phyloP scores from a whole-genome alignment of 208 protist genomes.

The Wallacemonas sp. region DNA sequence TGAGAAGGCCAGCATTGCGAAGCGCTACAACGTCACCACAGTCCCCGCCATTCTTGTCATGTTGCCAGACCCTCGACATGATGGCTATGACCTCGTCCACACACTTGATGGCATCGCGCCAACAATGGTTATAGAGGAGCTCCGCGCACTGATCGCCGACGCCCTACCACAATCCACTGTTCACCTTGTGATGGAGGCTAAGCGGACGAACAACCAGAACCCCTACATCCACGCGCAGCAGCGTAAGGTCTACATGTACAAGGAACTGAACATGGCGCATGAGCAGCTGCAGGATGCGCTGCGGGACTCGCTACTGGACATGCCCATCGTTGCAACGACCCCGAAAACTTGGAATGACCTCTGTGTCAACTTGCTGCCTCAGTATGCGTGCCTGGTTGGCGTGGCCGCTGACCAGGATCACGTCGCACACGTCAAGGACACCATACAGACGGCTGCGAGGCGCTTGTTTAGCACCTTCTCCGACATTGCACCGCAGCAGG shows the following conservation, averaged over 20 bases:
- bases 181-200: not conserved
- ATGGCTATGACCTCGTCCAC: constrained; percentile 21
- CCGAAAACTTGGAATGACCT: too few relatives aligned
- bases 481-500: not conserved
- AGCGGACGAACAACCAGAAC: not conserved
- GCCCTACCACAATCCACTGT: constrained; percentile 8
- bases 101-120: constrained; percentile 11
- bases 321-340: too few relatives aligned
- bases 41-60: constrained; percentile 39
- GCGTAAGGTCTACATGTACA: too few relatives aligned
- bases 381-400: too few relatives aligned
- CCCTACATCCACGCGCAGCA: not conserved
- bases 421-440: too few relatives aligned
- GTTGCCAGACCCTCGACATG: constrained; percentile 11
- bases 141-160: constrained; percentile 16
- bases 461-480: too few relatives aligned
- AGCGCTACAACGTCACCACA: constrained; percentile 37
- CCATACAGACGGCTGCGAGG: too few relatives aligned
- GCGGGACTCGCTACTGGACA: too few relatives aligned
- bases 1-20: constrained; percentile 19
- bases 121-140: constrained; percentile 2
- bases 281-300: too few relatives aligned
- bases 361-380: too few relatives aligned
- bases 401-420: too few relatives aligned
- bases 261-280: too few relatives aligned